Evolutionary conservation across 108 stramenopile genomes (phyloP), one percentile per base, ranked within the genome.

Genomic region (Nitzschia inconspicua): DNA sequence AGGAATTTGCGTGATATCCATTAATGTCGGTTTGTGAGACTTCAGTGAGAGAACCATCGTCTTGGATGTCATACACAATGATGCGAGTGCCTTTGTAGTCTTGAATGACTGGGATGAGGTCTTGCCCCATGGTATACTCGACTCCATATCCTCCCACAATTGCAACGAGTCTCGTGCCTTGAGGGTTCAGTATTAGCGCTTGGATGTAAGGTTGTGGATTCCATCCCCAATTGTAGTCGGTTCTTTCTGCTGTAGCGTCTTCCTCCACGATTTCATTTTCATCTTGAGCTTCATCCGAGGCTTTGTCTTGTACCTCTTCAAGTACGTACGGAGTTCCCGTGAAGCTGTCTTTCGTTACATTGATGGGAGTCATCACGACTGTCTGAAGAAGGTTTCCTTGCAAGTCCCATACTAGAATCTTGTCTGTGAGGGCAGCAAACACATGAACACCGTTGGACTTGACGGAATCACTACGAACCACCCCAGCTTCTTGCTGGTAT

Each of bases 401-500:
- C 11, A 51, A 31, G 16, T 51, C 50, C 50, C 50, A 51, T 3
- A 51, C 50, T 14, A 29, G 2, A n/a, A 51, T 51, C 3, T 31
- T 28, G 34, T 25, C 25, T 19, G 30, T 31, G 34, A 68, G 73
- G 10, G 75, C 70, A 16, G 80, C 75, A 39, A 58, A 81, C 6
- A 73, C 65, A 16, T 65, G 36, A 16, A 23, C 65, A 22, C 84
- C 80, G 37, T 85, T 71, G 0, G 78, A 73, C 57, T 82, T 81
- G 22, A 78, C 51, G 2, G 66, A 18, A 57, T 82, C 80, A 2
- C 61, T 73, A 51, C 73, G 66, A 34, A 79, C 76, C 3, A 82
- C 75, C 31, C 51, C 65, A n/a, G 44, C 30, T 67, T 80, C 84
- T 43, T 85, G 84, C 36, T 82, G 81, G 65, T 85, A 82, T 14